A percentile compares a stretch with the other conserved stretches of the same genome.
Evolutionary conservation across 2,329 filamentous ascomycete species (phyloP).

Genomic region (Aureobasidium leucospermi): DNA sequence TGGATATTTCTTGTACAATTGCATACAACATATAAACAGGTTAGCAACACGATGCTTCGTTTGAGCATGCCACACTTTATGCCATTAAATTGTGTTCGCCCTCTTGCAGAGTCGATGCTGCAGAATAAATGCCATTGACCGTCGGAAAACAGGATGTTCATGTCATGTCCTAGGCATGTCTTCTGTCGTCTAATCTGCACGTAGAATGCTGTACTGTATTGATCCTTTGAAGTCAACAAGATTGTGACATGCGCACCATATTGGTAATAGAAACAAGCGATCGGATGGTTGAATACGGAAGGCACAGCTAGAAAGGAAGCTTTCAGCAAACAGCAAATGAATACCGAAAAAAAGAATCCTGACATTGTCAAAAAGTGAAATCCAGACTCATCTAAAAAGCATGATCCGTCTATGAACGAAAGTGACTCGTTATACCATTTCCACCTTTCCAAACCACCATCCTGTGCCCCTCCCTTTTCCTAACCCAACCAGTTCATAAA

Average conservation of each 20-base stretch:
- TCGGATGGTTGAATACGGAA: too few species aligned
- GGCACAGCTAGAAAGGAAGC: too few species aligned
- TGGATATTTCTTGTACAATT: not conserved
- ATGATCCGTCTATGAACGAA: not conserved
- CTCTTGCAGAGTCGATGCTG: too few species aligned
- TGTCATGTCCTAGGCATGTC: not conserved
- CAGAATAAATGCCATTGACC: too few species aligned
- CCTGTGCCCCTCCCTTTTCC: not conserved
- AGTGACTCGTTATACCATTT: not conserved
- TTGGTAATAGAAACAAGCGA: too few species aligned
- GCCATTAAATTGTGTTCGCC: too few species aligned
- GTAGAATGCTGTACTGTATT: too few species aligned
- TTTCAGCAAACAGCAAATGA: not conserved
- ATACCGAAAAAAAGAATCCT: not conserved
- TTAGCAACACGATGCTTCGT: not conserved
- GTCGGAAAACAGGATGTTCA: too few species aligned
- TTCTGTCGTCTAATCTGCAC: not conserved
- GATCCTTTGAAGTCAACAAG: too few species aligned
- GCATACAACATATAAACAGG: not conserved
- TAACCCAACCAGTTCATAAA: not conserved
- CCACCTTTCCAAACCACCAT: not conserved
- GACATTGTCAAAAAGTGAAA: not conserved
- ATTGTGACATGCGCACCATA: too few species aligned
- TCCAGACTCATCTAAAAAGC: not conserved
- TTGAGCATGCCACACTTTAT: too few species aligned